Evolutionary conservation across 2,329 filamentous ascomycete species (phyloP).

Genomic region (Coniochaeta sp.): DNA sequence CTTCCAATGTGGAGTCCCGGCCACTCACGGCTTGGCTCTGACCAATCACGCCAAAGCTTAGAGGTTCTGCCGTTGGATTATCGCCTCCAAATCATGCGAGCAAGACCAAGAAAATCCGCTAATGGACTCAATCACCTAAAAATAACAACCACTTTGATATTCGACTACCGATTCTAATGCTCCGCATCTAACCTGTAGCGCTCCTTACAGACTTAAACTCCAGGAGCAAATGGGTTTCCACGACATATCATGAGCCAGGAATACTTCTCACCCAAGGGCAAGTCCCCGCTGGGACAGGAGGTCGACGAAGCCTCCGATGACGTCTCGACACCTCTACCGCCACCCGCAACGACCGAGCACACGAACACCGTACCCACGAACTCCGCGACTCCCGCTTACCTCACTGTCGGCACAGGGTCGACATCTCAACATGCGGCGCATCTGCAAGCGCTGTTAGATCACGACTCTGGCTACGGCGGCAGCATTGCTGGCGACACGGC

Average conservation of each 20-base stretch:
- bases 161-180: not conserved
- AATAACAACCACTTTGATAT: not conserved
- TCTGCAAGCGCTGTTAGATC: constrained; percentile 73
- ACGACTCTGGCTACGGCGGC: constrained; percentile 87
- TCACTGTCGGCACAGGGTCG: constrained; percentile 81
- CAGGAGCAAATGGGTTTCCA: constrained; percentile 1
- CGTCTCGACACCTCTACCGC: not conserved
- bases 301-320: constrained; percentile 17
- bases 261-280: constrained; percentile 49
- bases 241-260: constrained; percentile 49
- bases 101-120: not conserved
- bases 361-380: constrained; percentile 13
- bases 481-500: constrained; percentile 61
- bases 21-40: not conserved
- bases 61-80: not conserved
- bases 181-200: not conserved
- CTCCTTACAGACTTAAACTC: not conserved
- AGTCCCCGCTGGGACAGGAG: constrained; percentile 30
- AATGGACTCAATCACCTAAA: not conserved
- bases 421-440: constrained; percentile 75
- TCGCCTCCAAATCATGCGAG: constrained; percentile 1
- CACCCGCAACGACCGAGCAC: constrained; percentile 10
- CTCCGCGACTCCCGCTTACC: constrained; percentile 43
- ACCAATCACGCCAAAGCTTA: not conserved
- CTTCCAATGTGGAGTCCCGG: not conserved